Conservation (phyloP, 441 rosid genomes). For the Aleurites moluccanus region DNA sequence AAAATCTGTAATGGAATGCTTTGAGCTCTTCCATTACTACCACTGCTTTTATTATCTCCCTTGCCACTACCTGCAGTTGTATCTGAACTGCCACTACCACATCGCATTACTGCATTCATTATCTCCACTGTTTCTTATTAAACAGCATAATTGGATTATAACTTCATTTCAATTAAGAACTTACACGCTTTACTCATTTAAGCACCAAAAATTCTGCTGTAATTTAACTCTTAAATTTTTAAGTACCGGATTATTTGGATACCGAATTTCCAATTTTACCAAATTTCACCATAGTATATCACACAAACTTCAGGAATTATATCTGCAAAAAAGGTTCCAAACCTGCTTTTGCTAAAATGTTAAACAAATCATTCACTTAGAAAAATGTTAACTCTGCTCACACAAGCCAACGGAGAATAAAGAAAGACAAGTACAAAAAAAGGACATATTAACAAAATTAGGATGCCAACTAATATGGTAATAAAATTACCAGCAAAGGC, state of each 20-base stretch:
- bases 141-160: background rate
- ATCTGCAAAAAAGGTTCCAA: background rate
- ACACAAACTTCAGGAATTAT: background rate
- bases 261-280: background rate
- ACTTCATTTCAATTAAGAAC: background rate
- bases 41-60: background rate
- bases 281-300: background rate
- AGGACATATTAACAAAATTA: background rate
- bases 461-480: background rate
- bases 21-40: too few relatives aligned
- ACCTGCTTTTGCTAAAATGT: background rate
- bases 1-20: background rate
- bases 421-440: background rate
- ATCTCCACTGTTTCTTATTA: background rate
- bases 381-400: background rate
- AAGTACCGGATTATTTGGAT: background rate
- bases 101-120: background rate
- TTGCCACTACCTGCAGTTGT: background rate
- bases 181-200: background rate
- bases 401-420: background rate
- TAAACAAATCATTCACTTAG: background rate
- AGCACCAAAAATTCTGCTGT: background rate
- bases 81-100: background rate
- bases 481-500: slow-evolving; percentile 79
- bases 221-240: background rate